Conservation (phyloP, 2,329 filamentous ascomycete genomes). For the Neophaeococcomyces mojaviensis region DNA sequence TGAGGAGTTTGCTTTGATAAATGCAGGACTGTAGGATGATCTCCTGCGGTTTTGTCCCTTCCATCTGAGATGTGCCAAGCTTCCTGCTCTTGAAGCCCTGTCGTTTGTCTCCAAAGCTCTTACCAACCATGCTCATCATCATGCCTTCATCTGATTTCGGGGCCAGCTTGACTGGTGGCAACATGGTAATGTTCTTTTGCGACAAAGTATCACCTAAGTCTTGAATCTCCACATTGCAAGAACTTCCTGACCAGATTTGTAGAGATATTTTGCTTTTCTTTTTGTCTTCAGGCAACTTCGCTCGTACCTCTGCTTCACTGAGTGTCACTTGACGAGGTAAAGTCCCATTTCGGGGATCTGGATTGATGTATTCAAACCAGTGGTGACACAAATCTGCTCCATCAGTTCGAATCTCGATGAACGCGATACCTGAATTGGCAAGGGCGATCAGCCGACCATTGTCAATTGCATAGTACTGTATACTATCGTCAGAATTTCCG, state of each 20-base stretch:
- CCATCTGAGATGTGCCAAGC: constrained; percentile 64
- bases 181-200: constrained; percentile 65
- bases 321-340: constrained; percentile 66
- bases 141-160: constrained; percentile 22
- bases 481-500: constrained; percentile 58
- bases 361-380: constrained; percentile 72
- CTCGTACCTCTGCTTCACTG: constrained; percentile 66
- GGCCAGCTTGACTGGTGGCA: constrained; percentile 52
- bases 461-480: constrained; percentile 82
- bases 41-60: constrained; percentile 63
- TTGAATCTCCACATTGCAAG: constrained; percentile 66
- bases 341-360: constrained; percentile 46
- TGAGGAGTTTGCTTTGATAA: constrained; percentile 64
- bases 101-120: constrained; percentile 35
- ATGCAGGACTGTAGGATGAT: constrained; percentile 64
- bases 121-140: constrained; percentile 22
- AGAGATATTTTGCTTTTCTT: constrained; percentile 64
- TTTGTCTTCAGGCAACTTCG: constrained; percentile 62
- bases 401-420: constrained; percentile 72
- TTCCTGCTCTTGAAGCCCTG: constrained; percentile 68
- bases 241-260: constrained; percentile 67
- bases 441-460: constrained; percentile 67
- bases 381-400: constrained; percentile 72
- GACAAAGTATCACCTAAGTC: constrained; percentile 65
- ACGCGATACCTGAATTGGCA: constrained; percentile 73